Percentiles rank a stretch among this genome's conserved stretches.
Conservation (phyloP, 306 rosid genomes). For the Betula pendula region DNA sequence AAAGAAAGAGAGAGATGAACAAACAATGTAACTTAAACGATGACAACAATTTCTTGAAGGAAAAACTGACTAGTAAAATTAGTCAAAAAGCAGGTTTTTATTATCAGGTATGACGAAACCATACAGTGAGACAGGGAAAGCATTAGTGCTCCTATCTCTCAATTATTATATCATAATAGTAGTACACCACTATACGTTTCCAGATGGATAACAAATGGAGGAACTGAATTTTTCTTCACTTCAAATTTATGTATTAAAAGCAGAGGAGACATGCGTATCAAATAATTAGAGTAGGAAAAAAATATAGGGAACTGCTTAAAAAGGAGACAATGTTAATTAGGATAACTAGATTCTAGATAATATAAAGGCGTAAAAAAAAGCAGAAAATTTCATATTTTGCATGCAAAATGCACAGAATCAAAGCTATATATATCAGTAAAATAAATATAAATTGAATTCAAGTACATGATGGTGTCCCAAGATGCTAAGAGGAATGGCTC, state of each 20-base stretch:
- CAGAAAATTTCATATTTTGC: background rate
- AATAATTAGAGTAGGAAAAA: background rate
- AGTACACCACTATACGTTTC: background rate
- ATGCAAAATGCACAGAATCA: background rate
- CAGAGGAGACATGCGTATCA: background rate
- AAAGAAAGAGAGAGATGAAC: background rate
- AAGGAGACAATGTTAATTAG: background rate
- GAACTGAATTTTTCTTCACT: background rate
- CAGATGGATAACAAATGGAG: background rate
- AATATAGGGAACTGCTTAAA: background rate
- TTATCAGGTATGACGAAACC: background rate
- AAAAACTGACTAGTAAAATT: background rate
- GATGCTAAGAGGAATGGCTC: constrained; percentile 9
- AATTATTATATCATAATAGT: too few species aligned
- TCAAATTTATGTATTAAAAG: background rate
- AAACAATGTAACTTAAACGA: background rate
- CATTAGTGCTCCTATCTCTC: background rate
- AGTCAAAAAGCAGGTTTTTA: background rate
- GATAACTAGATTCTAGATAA: background rate
- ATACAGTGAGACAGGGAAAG: too few species aligned
- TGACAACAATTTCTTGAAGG: background rate
- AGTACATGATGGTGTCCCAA: background rate
- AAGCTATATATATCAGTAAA: constrained; percentile 1
- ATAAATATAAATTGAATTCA: background rate
- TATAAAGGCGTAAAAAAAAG: background rate